phyloP scores from a whole-genome alignment of 495 filamentous ascomycete genomes.

The Penicillium dipodomyicola region DNA sequence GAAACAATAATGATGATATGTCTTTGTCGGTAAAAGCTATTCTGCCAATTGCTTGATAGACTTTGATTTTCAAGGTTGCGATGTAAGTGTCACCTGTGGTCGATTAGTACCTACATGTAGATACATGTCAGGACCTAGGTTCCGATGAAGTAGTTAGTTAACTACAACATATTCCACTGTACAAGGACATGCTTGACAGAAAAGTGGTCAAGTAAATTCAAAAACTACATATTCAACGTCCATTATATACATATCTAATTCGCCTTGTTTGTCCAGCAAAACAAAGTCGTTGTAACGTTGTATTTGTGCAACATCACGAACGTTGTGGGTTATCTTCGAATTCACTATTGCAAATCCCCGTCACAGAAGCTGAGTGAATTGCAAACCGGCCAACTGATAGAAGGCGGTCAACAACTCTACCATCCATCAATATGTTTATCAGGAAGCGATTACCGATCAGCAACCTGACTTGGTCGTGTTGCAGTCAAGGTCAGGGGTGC shows the following conservation, averaged over 20 bases:
- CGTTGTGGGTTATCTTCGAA: slow-evolving; percentile 1
- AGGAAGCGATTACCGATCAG: slow-evolving; percentile 8
- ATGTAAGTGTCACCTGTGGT: neutral
- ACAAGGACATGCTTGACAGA: neutral
- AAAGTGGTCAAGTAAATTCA: neutral
- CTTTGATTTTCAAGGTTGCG: neutral
- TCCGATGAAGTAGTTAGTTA: neutral
- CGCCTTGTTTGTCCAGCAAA: neutral
- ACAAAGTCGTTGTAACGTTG: neutral
- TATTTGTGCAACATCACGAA: slow-evolving; percentile 7
- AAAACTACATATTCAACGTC: neutral
- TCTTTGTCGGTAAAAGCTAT: neutral
- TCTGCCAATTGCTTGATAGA: neutral
- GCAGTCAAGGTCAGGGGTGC: slow-evolving; percentile 6
- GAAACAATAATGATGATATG: neutral
- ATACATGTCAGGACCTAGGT: neutral
- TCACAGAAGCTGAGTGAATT: slow-evolving; percentile 1
- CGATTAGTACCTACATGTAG: neutral
- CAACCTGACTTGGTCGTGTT: neutral
- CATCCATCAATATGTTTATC: slow-evolving; percentile 11
- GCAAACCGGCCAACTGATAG: slow-evolving; percentile 11
- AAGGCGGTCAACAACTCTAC: slow-evolving; percentile 9
- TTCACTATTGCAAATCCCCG: neutral
- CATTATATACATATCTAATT: neutral
- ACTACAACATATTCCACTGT: neutral